Percentiles rank a stretch among this genome's conserved stretches.
phyloP scores from a whole-genome alignment of 352 stramenopile genomes.

The Pythium plurisporium region DNA sequence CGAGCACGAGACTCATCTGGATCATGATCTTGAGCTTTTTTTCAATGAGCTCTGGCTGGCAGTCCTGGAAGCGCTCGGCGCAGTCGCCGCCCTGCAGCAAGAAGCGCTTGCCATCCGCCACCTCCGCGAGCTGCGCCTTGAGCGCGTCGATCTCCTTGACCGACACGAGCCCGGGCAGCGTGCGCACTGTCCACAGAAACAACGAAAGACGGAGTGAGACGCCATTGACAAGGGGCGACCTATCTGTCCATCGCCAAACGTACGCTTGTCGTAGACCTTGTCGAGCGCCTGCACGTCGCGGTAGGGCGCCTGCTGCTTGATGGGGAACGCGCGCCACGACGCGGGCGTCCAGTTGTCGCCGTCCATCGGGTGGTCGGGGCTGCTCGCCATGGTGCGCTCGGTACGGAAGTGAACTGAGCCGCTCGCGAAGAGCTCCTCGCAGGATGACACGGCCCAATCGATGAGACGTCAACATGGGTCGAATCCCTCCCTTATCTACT shows the following conservation, averaged over 20 bases:
- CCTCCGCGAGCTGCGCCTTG: slow-evolving; percentile 90
- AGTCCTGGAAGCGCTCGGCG: slow-evolving; percentile 96
- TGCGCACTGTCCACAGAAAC: slow-evolving; percentile 60
- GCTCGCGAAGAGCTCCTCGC: no score
- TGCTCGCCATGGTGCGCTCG: background rate
- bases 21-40: slow-evolving; percentile 95
- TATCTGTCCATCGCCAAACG: no score
- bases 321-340: slow-evolving; percentile 74
- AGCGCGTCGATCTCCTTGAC: slow-evolving; percentile 92
- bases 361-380: background rate
- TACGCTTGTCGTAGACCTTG: slow-evolving; percentile 66
- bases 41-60: slow-evolving; percentile 78
- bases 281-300: slow-evolving; percentile 65
- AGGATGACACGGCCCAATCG: background rate
- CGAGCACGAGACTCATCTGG: slow-evolving; percentile 97
- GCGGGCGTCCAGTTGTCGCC: slow-evolving; percentile 45
- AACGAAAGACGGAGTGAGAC: no score
- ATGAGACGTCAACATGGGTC: slow-evolving; percentile 17
- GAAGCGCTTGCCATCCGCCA: slow-evolving; percentile 95
- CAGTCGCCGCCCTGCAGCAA: slow-evolving; percentile 98
- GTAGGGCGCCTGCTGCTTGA: slow-evolving; percentile 83
- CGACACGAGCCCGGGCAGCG: slow-evolving; percentile 92
- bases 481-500: background rate
- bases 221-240: no score
- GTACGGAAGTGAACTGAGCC: background rate